phyloP scores from a whole-genome alignment of 208 protist genomes.

The Trypanosoma platydactyli region DNA sequence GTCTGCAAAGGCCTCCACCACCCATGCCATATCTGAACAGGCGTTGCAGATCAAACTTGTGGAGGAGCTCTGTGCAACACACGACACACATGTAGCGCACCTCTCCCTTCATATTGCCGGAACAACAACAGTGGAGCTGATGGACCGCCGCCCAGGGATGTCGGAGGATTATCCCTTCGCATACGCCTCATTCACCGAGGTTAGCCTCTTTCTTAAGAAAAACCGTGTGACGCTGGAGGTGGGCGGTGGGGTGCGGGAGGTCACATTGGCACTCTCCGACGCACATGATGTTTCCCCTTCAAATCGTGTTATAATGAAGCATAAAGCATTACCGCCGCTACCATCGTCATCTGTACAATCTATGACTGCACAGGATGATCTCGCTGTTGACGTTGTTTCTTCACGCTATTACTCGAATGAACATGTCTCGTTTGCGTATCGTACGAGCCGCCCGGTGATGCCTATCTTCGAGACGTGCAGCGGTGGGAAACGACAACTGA shows the following conservation, averaged over 20 bases:
- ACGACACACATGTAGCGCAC: constrained; percentile 55
- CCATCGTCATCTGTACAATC: not conserved
- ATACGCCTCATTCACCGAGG: constrained; percentile 39
- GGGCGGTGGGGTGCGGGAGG: constrained; percentile 45
- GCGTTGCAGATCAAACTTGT: constrained; percentile 12
- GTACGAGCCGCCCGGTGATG: constrained; percentile 71
- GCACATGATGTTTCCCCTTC: constrained; percentile 37
- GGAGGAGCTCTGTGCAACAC: constrained; percentile 14
- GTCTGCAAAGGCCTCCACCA: not conserved
- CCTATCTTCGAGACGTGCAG: constrained; percentile 59
- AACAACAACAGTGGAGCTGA: constrained; percentile 49
- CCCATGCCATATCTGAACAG: constrained; percentile 2
- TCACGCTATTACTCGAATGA: constrained; percentile 4
- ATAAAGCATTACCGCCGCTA: constrained; percentile 13
- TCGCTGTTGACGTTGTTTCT: not conserved
- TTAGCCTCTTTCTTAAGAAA: constrained; percentile 64
- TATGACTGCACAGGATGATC: not conserved
- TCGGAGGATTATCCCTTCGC: constrained; percentile 55
- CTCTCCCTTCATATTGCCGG: constrained; percentile 63
- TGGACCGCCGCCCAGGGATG: constrained; percentile 41
- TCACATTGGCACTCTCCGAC: constrained; percentile 43
- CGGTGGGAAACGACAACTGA: constrained; percentile 53
- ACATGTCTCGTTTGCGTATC: constrained; percentile 71
- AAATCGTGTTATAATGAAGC: constrained; percentile 48
- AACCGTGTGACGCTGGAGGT: constrained; percentile 68